Percentiles rank a stretch among this genome's conserved stretches.
Conservation (phyloP, 2,329 filamentous ascomycete genomes). For the Ceratocystis cacaofunesta region DNA sequence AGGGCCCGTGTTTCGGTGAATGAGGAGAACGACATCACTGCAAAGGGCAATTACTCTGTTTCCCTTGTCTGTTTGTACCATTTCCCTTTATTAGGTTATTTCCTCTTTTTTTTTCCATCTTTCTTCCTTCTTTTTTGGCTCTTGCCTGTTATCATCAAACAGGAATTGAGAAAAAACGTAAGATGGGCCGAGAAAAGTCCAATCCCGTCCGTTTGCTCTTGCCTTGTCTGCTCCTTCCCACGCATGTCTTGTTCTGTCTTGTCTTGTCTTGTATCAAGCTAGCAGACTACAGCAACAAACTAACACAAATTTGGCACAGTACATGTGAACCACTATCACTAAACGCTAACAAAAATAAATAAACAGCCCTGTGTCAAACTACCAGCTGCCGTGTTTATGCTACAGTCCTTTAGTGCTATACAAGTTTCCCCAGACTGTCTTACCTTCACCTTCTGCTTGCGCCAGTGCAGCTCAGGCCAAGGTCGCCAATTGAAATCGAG, state of each 20-base stretch:
- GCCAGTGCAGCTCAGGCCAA: neutral
- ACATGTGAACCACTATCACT: no score
- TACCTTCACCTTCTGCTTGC: neutral
- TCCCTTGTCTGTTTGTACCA: neutral
- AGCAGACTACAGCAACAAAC: neutral
- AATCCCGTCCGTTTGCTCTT: neutral
- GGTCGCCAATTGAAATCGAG: neutral
- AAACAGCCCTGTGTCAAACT: neutral
- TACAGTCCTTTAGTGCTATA: neutral
- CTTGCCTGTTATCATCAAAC: neutral
- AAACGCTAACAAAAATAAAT: no score
- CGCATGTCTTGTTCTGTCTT: neutral
- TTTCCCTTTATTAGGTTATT: neutral
- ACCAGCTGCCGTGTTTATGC: neutral
- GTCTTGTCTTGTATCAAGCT: neutral
- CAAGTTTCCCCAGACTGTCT: neutral
- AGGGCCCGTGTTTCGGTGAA: neutral
- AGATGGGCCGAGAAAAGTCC: neutral
- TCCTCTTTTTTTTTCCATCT: neutral
- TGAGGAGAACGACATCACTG: neutral
- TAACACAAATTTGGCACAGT: no score
- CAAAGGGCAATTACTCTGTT: neutral
- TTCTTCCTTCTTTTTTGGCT: neutral
- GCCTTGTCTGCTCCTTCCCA: neutral
- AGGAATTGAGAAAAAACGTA: neutral